These are phyloP conservation scores for Malassezia restricta DNA, from an alignment of 1,284 basidiomycete species.

Conservation along the genomic window DNA sequence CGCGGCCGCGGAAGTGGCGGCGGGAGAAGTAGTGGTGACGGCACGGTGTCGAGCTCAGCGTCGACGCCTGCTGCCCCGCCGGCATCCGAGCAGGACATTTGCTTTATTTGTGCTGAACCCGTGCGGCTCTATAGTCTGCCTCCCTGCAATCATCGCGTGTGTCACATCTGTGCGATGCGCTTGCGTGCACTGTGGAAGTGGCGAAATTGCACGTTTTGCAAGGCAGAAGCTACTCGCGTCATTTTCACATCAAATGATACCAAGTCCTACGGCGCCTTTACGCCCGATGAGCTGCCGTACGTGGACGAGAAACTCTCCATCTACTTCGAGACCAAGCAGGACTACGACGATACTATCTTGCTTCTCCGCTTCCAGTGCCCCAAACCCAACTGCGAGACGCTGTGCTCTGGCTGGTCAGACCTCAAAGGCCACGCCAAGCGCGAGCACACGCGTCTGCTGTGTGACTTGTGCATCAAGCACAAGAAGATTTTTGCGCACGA, in stretches of 20 bases:
- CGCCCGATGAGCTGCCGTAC: conserved; percentile 29
- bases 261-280: conserved; percentile 26
- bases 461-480: conserved; percentile 73
- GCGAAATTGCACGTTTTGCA: conserved; percentile 85
- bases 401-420: conserved; percentile 75
- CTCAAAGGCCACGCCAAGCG: conserved; percentile 67
- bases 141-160: conserved; percentile 80
- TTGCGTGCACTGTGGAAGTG: conserved; percentile 79
- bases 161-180: conserved; percentile 83
- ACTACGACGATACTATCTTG: conserved; percentile 88
- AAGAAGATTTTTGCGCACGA: conserved; percentile 96
- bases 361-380: conserved; percentile 59
- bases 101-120: conserved; percentile 92
- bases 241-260: conserved; percentile 64
- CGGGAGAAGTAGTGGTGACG: too few relatives aligned
- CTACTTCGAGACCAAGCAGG: conserved; percentile 76
- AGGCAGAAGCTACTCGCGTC: conserved; percentile 68
- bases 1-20: too few relatives aligned
- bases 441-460: conserved; percentile 60
- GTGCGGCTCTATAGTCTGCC: conserved; percentile 80
- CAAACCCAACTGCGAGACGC: conserved; percentile 58
- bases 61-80: neutral
- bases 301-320: conserved; percentile 54
- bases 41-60: too few relatives aligned
- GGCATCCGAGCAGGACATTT: conserved; percentile 50